Base-by-base conservation (phyloP, 164 flowering plant species). In the Malania oleifera region DNA sequence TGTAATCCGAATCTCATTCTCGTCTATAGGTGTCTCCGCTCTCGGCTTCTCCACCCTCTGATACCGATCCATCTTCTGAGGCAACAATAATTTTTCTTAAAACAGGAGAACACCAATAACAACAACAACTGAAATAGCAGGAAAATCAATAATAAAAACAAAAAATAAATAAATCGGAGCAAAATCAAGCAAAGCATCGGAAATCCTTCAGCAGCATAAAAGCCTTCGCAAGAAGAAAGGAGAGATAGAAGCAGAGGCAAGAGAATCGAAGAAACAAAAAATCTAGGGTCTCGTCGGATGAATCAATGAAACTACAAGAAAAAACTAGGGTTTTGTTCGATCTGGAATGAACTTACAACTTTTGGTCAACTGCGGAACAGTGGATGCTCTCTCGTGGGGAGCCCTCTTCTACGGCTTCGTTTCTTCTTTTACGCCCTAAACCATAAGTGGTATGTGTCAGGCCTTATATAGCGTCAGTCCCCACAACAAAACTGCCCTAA, bases 21-120 rank as follows among this genome's bases (percentile, higher is more conserved):
- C 91, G 53, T 82, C 86, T 46, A 87, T 88, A 7, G 88, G 84
- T 12, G 88, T 67, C 59, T 82, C 92, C 15, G 68, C 83, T 65
- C 65, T 80, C 22, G 92, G 90, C 75, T 81, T 88, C 88, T 84
- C 96, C 60, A 88, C 90, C 59, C 80, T 84, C 77, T 82, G 86
- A 82, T 88, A 88, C 72, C 87, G 86, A 77, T 88, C 96, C 96
- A 88, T 85, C 80, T 76, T 39, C 37, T 57, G 24, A 17, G 1
- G 5, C 58, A 49, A 24, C 7, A 24, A 50, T 0, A 40, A 27
- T 13, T 39, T 15, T 26, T 27, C 40, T 35, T 13, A 22, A 10
- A 56, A 53, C 51, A n/a, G n/a, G n/a, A n/a, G n/a, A n/a, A n/a
- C n/a, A n/a, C n/a, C n/a, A n/a, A n/a, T n/a, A 15, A 22, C 20